A percentile compares a stretch with the other conserved stretches of the same genome.
Evolutionary conservation across 768 basidiomycete species (phyloP).

Genomic region (Psilocybe sp.): DNA sequence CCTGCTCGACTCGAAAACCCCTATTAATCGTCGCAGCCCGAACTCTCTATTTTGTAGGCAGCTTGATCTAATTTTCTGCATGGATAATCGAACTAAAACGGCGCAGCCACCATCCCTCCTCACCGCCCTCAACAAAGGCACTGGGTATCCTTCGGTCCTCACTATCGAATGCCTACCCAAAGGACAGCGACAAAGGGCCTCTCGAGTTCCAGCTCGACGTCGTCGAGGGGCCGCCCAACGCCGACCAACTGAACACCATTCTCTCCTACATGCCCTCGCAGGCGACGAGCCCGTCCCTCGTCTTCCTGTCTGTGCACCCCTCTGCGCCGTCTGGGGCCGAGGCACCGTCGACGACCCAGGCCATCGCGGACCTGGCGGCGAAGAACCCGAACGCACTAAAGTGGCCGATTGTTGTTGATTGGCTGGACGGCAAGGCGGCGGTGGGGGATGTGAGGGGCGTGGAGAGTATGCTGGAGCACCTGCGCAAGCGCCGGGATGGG

Average conservation of each 20-base stretch:
- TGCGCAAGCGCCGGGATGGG: constrained; percentile 68
- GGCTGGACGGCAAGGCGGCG: constrained; percentile 61
- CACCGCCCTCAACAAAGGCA: constrained; percentile 62
- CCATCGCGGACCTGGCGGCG: constrained; percentile 46
- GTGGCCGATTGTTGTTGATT: constrained; percentile 83
- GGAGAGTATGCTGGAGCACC: constrained; percentile 58
- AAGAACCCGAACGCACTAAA: constrained; percentile 61
- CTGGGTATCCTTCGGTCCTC: constrained; percentile 58
- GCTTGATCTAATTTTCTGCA: neutral
- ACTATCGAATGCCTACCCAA: constrained; percentile 61
- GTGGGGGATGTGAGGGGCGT: constrained; percentile 72
- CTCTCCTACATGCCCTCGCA: constrained; percentile 54
- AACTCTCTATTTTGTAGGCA: constrained; percentile 67
- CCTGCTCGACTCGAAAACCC: neutral
- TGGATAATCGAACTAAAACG: too few relatives aligned
- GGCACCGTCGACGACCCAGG: constrained; percentile 34
- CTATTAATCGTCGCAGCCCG: constrained; percentile 32
- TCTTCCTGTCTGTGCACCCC: constrained; percentile 66
- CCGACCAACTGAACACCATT: constrained; percentile 69
- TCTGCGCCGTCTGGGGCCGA: constrained; percentile 38
- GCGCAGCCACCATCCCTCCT: constrained; percentile 60
- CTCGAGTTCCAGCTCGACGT: constrained; percentile 73
- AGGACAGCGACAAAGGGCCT: constrained; percentile 43
- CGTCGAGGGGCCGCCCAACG: constrained; percentile 61
- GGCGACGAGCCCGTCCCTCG: constrained; percentile 32